Conservation (phyloP, 352 stramenopile genomes). For the Globisporangium nagaii region DNA sequence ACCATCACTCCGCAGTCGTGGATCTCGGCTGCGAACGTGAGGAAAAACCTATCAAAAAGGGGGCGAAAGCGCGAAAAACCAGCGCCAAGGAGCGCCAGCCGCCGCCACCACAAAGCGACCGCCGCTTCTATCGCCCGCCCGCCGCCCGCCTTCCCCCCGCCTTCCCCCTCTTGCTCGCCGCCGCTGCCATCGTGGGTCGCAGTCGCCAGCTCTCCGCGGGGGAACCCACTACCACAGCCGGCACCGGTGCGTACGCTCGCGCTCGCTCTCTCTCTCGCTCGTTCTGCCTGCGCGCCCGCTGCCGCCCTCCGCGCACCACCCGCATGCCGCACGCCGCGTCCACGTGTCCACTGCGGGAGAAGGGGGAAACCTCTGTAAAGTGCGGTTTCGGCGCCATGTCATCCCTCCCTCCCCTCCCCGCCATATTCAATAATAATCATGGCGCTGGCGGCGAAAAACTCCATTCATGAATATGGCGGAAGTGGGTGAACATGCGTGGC, state of each 20-base stretch:
- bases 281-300: no score
- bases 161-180: background rate
- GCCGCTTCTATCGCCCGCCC: background rate
- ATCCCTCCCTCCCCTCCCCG: conserved; percentile 5
- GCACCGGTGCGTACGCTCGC: conserved; percentile 16
- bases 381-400: conserved; percentile 6
- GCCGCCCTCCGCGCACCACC: no score
- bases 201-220: conserved; percentile 10
- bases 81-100: background rate
- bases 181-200: conserved; percentile 13
- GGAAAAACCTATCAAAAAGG: no score
- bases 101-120: no score
- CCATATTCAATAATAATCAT: conserved; percentile 8
- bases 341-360: background rate
- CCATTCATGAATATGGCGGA: conserved; percentile 6
- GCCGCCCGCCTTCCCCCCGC: background rate
- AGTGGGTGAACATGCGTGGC: background rate
- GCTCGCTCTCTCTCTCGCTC: no score
- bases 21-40: no score
- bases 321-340: no score
- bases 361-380: conserved; percentile 4
- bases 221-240: conserved; percentile 6
- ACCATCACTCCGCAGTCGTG: no score
- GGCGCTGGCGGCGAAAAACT: background rate
- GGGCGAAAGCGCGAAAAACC: no score